Evolutionary conservation across 345 rosid species (phyloP).

Genomic region (Syzygium jambos): DNA sequence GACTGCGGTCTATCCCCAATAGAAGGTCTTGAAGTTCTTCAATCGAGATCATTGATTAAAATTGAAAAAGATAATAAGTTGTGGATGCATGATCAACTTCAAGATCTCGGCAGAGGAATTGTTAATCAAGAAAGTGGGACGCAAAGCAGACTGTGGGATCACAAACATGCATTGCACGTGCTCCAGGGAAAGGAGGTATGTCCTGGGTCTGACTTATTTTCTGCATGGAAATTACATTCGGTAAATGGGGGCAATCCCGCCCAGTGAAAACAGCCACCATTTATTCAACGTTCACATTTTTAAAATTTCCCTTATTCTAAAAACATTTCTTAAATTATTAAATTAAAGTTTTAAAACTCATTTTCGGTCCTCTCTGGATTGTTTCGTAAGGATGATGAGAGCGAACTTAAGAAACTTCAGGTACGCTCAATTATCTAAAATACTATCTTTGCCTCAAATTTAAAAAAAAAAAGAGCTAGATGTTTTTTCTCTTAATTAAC

Average conservation of each 20-base stretch:
- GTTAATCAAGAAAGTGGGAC: not conserved
- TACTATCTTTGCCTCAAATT: not conserved
- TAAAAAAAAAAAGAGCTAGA: not conserved
- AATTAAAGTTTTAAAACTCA: not conserved
- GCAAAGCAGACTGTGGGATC: not conserved
- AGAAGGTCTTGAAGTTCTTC: not conserved
- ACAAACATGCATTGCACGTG: not conserved
- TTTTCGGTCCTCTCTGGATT: not conserved
- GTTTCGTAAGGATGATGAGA: not conserved
- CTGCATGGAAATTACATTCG: not conserved
- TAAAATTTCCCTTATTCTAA: not conserved
- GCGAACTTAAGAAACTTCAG: not conserved
- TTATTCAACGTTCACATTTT: not conserved
- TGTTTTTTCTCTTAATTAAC: not conserved
- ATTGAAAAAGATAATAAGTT: not conserved
- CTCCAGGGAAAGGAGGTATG: not conserved
- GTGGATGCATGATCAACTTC: not conserved
- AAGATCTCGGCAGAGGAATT: constrained; percentile 1
- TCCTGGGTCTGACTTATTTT: not conserved
- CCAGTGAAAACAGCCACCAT: not conserved
- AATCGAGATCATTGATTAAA: not conserved
- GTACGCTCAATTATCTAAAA: too few relatives aligned
- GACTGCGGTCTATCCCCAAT: not conserved
- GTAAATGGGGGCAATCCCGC: not conserved
- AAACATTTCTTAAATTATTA: too few relatives aligned